phyloP scores from a whole-genome alignment of 768 basidiomycete species.

The Boletus pseudopeckii region DNA sequence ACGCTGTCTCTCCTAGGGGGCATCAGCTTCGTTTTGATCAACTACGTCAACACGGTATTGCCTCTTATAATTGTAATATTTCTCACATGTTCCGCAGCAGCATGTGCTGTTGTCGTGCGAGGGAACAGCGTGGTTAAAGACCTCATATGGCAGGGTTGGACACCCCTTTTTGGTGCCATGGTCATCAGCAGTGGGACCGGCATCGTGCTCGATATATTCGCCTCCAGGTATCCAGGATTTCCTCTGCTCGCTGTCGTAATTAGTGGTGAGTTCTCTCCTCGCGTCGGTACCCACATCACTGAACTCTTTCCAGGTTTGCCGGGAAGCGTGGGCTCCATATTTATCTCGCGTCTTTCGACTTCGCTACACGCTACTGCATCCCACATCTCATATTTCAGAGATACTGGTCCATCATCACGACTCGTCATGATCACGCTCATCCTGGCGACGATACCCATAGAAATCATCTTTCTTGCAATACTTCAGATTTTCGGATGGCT shows the following conservation, averaged over 20 bases:
- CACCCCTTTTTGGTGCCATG: slow-evolving; percentile 89
- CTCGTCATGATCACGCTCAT: slow-evolving; percentile 69
- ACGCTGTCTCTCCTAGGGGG: slow-evolving; percentile 81
- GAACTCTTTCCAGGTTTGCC: slow-evolving; percentile 56
- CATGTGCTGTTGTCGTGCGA: slow-evolving; percentile 54
- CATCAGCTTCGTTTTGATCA: slow-evolving; percentile 69
- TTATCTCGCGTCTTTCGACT: slow-evolving; percentile 89
- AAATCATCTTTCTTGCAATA: slow-evolving; percentile 67
- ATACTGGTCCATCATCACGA: slow-evolving; percentile 36
- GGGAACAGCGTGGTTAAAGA: slow-evolving; percentile 68
- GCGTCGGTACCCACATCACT: background rate
- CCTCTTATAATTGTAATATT: slow-evolving; percentile 55
- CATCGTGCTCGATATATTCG: slow-evolving; percentile 87
- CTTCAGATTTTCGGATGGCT: slow-evolving; percentile 77
- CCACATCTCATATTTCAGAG: slow-evolving; percentile 1
- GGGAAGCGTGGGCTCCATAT: slow-evolving; percentile 86
- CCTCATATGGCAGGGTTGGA: slow-evolving; percentile 84
- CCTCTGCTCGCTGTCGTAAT: slow-evolving; percentile 85
- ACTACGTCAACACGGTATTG: slow-evolving; percentile 58
- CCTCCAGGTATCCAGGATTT: slow-evolving; percentile 83
- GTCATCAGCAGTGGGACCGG: slow-evolving; percentile 83
- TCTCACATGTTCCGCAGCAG: slow-evolving; percentile 44
- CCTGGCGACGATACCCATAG: slow-evolving; percentile 74
- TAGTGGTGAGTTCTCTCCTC: slow-evolving; percentile 52
- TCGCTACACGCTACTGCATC: slow-evolving; percentile 57